Conservation (phyloP, 441 rosid genomes). For the Arabidopsis lyrata region DNA sequence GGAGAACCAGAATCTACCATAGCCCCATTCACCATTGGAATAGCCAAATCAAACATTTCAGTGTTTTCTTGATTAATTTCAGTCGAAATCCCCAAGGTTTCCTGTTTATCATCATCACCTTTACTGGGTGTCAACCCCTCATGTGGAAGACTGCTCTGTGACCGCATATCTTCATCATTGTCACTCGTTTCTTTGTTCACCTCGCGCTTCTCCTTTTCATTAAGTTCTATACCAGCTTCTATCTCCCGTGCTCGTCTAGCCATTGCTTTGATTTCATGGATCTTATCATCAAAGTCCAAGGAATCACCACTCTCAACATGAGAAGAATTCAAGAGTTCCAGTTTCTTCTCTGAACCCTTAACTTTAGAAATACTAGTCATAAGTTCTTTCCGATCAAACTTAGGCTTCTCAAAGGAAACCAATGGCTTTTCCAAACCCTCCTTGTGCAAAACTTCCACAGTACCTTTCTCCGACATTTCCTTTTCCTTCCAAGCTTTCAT, state of each 20-base stretch:
- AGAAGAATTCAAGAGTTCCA: constrained; percentile 46
- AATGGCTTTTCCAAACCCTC: constrained; percentile 38
- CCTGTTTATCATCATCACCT: constrained; percentile 33
- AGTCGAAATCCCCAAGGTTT: constrained; percentile 23
- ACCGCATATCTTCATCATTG: constrained; percentile 36
- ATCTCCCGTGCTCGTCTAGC: constrained; percentile 60
- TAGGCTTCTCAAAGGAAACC: constrained; percentile 58
- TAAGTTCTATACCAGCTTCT: constrained; percentile 53
- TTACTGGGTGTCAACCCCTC: constrained; percentile 38
- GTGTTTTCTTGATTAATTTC: constrained; percentile 38
- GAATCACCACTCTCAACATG: constrained; percentile 45
- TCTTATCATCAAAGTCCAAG: constrained; percentile 52
- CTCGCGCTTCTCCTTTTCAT: constrained; percentile 48
- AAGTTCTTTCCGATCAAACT: constrained; percentile 66
- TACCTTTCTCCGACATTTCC: constrained; percentile 56
- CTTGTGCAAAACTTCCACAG: constrained; percentile 57
- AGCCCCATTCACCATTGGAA: constrained; percentile 45
- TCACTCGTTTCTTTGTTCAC: constrained; percentile 37
- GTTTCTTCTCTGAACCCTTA: constrained; percentile 47
- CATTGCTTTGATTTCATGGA: constrained; percentile 62
- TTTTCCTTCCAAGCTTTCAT: constrained; percentile 67
- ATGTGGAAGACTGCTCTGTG: constrained; percentile 33
- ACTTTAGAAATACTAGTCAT: constrained; percentile 59
- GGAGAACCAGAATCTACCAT: constrained; percentile 44
- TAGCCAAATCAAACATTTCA: constrained; percentile 40